A percentile compares a stretch with the other conserved stretches of the same genome.
Evolutionary conservation across 2,329 filamentous ascomycete genomes (phyloP).

Genomic region (Claviceps maximensis): DNA sequence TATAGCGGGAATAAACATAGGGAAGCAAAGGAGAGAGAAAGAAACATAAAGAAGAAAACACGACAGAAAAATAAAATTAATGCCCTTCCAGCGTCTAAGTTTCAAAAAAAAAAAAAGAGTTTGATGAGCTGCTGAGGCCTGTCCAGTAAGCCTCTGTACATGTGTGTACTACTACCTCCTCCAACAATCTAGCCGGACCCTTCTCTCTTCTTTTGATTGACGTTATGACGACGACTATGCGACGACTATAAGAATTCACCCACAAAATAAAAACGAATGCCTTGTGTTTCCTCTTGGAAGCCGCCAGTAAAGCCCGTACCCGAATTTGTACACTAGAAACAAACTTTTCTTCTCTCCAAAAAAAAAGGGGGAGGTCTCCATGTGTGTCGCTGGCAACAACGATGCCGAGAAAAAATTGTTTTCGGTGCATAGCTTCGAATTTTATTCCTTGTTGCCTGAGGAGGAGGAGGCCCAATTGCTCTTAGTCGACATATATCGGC

Average conservation of each 20-base stretch:
- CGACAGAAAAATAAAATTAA: conserved; percentile 4
- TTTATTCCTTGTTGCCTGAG: background rate
- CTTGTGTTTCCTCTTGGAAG: background rate
- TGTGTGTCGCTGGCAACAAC: background rate
- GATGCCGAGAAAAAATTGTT: background rate
- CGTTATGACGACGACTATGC: background rate
- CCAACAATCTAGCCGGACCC: background rate
- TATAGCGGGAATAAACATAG: background rate
- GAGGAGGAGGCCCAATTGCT: background rate
- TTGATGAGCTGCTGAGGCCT: background rate
- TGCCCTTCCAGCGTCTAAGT: conserved; percentile 4
- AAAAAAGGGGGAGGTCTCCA: background rate
- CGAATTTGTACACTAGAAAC: background rate
- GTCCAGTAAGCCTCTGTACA: conserved; percentile 2
- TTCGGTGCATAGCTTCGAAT: background rate
- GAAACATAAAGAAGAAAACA: background rate
- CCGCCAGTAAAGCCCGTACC: background rate
- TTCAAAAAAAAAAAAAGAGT: background rate
- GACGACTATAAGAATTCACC: background rate
- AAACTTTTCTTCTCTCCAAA: conserved; percentile 1
- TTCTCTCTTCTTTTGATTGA: background rate
- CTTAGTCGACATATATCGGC: background rate
- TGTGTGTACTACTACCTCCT: conserved; percentile 1
- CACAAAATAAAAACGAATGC: conserved; percentile 2
- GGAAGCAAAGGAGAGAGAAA: background rate